phyloP scores from a whole-genome alignment of 2,329 filamentous ascomycete genomes.

The Xylaria sp. region DNA sequence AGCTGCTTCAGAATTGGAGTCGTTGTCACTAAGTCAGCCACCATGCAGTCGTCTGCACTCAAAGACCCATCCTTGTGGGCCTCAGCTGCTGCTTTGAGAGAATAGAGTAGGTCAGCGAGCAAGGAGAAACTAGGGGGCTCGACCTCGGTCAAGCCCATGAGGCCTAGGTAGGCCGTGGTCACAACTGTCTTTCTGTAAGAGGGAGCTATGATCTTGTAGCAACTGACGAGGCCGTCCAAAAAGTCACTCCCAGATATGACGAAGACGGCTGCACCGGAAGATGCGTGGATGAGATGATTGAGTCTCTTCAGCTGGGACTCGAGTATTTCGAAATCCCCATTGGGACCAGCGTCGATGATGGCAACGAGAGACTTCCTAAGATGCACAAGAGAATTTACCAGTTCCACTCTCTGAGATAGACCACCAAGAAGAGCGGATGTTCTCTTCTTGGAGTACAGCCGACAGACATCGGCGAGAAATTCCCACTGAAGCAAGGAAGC shows the following conservation, averaged over 20 bases:
- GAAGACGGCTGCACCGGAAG: conserved; percentile 58
- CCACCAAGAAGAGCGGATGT: conserved; percentile 52
- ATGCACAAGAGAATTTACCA: conserved; percentile 57
- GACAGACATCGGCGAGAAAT: conserved; percentile 70
- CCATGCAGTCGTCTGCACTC: conserved; percentile 69
- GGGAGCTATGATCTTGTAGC: conserved; percentile 66
- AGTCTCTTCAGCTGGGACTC: conserved; percentile 59
- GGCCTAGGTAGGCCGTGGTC: conserved; percentile 73
- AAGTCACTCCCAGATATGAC: conserved; percentile 88
- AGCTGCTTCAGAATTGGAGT: conserved; percentile 74
- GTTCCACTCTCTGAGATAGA: conserved; percentile 56
- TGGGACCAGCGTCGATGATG: conserved; percentile 63
- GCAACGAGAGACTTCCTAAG: conserved; percentile 65
- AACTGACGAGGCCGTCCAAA: conserved; percentile 71
- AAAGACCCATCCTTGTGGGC: conserved; percentile 59
- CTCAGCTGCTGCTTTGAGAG: conserved; percentile 72
- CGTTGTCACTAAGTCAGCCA: conserved; percentile 78
- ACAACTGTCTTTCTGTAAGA: conserved; percentile 69
- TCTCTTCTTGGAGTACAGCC: conserved; percentile 66
- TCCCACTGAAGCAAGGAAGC: conserved; percentile 61
- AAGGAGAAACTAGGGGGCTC: conserved; percentile 71
- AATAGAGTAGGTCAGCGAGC: conserved; percentile 82
- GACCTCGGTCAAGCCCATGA: conserved; percentile 70
- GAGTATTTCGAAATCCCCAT: conserved; percentile 56
- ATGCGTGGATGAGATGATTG: conserved; percentile 66